phyloP scores from a whole-genome alignment of 2,329 filamentous ascomycete species.

The Stemphylium vesicarium region DNA sequence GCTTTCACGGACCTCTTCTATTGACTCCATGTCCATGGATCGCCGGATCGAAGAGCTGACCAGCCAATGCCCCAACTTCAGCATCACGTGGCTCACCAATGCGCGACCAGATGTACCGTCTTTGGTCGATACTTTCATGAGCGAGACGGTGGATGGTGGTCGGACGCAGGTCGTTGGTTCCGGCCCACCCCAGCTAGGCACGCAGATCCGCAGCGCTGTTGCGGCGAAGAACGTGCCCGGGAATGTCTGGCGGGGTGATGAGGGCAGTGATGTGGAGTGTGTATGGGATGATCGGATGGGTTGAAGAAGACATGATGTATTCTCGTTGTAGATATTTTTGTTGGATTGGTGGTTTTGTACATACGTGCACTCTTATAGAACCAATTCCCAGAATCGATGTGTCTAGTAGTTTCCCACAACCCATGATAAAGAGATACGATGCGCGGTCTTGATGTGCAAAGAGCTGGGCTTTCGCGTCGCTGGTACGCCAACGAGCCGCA shows the following conservation, averaged over 20 bases:
- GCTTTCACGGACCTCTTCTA: neutral
- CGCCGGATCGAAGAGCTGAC: slow-evolving; percentile 3
- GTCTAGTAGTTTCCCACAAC: neutral
- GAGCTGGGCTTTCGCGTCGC: no score
- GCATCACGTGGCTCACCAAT: slow-evolving; percentile 7
- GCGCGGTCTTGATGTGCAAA: no score
- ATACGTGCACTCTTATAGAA: neutral
- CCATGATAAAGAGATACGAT: no score
- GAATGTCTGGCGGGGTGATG: slow-evolving; percentile 3
- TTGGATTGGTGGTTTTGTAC: neutral
- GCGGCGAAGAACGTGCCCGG: slow-evolving; percentile 8
- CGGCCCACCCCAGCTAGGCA: neutral
- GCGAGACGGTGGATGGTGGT: slow-evolving; percentile 3
- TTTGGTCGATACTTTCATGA: slow-evolving; percentile 3
- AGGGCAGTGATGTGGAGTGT: slow-evolving; percentile 5
- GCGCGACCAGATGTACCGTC: slow-evolving; percentile 1
- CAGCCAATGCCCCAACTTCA: slow-evolving; percentile 3
- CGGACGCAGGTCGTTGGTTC: slow-evolving; percentile 4
- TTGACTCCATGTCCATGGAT: neutral
- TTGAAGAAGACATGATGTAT: neutral
- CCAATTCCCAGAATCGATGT: neutral
- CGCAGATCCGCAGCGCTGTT: slow-evolving; percentile 8
- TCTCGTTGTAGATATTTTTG: slow-evolving; percentile 7
- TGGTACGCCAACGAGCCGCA: no score
- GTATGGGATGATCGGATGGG: slow-evolving; percentile 12